Evolutionary conservation across 139 green algal genomes (phyloP).

Genomic region (Closterium sp.): DNA sequence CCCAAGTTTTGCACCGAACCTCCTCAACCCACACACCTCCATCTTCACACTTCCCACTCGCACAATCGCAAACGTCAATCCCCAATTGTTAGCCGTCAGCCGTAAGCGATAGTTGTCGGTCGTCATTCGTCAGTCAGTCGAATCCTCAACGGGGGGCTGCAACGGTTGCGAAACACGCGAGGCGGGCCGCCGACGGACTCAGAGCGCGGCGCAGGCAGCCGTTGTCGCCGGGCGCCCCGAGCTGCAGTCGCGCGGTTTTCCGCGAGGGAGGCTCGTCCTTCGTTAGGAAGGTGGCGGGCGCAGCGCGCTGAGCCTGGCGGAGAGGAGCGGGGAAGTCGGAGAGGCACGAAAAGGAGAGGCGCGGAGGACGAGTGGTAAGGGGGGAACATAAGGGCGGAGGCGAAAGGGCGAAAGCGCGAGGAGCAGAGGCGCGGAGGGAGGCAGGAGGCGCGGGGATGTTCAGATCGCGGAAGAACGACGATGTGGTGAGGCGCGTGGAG

Average conservation of each 20-base stretch:
- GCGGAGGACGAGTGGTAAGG: not conserved
- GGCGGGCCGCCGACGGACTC: not conserved
- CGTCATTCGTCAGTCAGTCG: not conserved
- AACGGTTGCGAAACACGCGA: not conserved
- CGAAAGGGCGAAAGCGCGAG: not conserved
- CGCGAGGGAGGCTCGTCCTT: not conserved
- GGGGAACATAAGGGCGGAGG: not conserved
- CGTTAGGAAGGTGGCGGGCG: not conserved
- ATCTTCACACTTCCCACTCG: too few relatives aligned
- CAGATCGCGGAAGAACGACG: not conserved
- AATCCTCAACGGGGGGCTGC: not conserved
- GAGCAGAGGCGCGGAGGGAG: not conserved
- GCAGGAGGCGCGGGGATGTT: not conserved
- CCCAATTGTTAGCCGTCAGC: too few relatives aligned
- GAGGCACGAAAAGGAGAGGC: not conserved
- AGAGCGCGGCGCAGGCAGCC: not conserved
- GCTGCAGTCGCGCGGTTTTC: too few relatives aligned
- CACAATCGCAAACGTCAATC: too few relatives aligned
- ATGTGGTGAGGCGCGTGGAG: not conserved
- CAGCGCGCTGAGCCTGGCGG: not conserved
- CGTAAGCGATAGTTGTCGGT: too few relatives aligned
- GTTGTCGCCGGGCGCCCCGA: not conserved
- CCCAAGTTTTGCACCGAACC: too few relatives aligned
- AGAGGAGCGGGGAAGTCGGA: not conserved
- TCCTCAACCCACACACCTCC: too few relatives aligned